Base-by-base conservation (phyloP, 768 basidiomycete genomes). In the Tylopilus rubrobrunneus region DNA sequence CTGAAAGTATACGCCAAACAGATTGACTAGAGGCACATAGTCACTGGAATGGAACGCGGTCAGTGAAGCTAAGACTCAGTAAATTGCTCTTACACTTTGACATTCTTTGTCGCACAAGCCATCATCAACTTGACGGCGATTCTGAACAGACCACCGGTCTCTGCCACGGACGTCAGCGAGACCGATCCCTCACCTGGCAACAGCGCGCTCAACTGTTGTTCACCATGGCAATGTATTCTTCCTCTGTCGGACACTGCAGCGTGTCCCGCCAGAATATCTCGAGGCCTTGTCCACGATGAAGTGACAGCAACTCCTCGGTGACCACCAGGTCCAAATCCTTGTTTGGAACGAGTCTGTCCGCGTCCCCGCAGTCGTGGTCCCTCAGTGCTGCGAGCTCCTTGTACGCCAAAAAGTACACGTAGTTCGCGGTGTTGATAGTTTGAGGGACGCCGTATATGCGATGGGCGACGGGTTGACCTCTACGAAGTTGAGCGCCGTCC, bases 371-470 rank as follows among this genome's bases (percentile, higher is more conserved):
- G 9, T 39, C 44, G 1, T 55, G 47, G 27, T 36, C 44, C 9
- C 68, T 62, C 23, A 68, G 29, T 23, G 47, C 58, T 0, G 68
- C 57, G 1, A 98, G 78, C 59, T 96, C 90, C 60, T 92, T 81
- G 67, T 87, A 94, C 0, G 95, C 96, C 41, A 92, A 81, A 65
- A 98, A 99, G 67, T 96, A 98, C 28, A 94, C 92, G 59, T 98
- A 98, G 66, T 97, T 98, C 0, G 96, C 96, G 0, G 88, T 85
- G 67, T 99, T 99, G 73, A 99, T 94, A 0, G 96, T 97, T 66
- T 98, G 96, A 0, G 96, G 92, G 3, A 97, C 74, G 2, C 96
- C 96, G 62, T 96, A 99, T 60, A 99, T 96, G 74, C 91, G 92
- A 74, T 99, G 95, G 0, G 92, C 84, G 23, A 95, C 64, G 79